These are phyloP conservation scores for Panus rudis DNA, from an alignment of 768 basidiomycete species.

Conservation along the genomic window DNA sequence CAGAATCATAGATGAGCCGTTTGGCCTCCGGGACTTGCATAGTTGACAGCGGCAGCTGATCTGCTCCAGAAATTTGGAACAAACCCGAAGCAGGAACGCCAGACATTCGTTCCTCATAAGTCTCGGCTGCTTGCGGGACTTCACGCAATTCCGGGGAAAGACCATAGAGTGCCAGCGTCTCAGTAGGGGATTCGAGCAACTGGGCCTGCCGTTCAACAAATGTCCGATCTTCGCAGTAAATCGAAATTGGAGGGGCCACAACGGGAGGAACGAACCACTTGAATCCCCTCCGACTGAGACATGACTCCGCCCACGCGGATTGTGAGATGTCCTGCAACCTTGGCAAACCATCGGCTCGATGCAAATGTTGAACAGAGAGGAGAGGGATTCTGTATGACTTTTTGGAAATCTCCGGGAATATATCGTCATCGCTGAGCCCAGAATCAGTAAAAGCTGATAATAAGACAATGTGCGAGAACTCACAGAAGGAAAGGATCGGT, in stretches of 20 bases:
- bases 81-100: constrained; percentile 63
- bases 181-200: constrained; percentile 59
- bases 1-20: constrained; percentile 92
- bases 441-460: not conserved
- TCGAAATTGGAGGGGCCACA: constrained; percentile 75
- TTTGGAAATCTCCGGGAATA: constrained; percentile 33
- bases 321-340: constrained; percentile 54
- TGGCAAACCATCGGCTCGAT: constrained; percentile 37
- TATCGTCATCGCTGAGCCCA: constrained; percentile 42
- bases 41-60: constrained; percentile 72
- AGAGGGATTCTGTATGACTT: constrained; percentile 32
- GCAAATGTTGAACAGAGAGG: constrained; percentile 17
- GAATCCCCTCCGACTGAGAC: constrained; percentile 70
- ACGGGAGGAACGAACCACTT: constrained; percentile 84
- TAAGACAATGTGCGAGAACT: constrained; percentile 12
- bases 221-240: constrained; percentile 67
- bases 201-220: constrained; percentile 68
- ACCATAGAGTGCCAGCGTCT: constrained; percentile 77
- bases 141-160: constrained; percentile 63
- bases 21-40: constrained; percentile 96
- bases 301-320: constrained; percentile 65
- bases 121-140: constrained; percentile 40
- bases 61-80: constrained; percentile 51
- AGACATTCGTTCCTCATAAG: constrained; percentile 46
- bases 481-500: constrained; percentile 40